phyloP scores from a whole-genome alignment of 2,329 filamentous ascomycete genomes.

The Kalaharituber pfeilii region DNA sequence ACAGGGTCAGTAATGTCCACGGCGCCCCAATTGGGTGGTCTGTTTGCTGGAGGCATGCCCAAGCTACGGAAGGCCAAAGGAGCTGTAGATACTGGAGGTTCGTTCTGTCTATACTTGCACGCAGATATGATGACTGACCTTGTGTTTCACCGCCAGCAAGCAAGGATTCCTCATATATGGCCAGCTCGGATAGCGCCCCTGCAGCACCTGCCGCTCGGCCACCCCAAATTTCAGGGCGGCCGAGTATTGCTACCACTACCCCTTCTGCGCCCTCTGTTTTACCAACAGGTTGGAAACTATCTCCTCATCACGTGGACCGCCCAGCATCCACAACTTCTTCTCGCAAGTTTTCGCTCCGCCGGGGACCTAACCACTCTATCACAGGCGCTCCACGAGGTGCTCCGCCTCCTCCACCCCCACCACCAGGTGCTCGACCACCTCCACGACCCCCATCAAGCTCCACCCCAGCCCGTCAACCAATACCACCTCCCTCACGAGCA shows the following conservation, averaged over 20 bases:
- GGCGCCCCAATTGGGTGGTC: slow-evolving; percentile 64
- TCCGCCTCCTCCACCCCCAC: slow-evolving; percentile 13
- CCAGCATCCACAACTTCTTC: not conserved
- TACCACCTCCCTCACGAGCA: slow-evolving; percentile 11
- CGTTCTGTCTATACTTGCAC: not conserved
- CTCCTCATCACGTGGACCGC: not conserved
- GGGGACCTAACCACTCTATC: too few species aligned
- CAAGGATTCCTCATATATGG: not conserved
- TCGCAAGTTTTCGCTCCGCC: too few species aligned
- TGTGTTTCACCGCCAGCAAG: not conserved
- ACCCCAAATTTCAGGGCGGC: not conserved
- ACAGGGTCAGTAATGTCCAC: slow-evolving; percentile 33
- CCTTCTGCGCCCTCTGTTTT: not conserved
- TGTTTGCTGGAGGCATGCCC: slow-evolving; percentile 90
- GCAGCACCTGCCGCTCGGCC: not conserved
- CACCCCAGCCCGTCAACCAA: slow-evolving; percentile 7
- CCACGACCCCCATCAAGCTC: not conserved
- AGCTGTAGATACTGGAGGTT: slow-evolving; percentile 57
- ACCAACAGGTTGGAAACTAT: not conserved
- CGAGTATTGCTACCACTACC: not conserved
- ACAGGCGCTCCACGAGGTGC: slow-evolving; percentile 5
- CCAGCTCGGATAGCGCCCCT: not conserved
- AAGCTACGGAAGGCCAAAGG: slow-evolving; percentile 80
- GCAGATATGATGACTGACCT: not conserved
- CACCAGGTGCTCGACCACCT: slow-evolving; percentile 17